These are phyloP conservation scores for Suillus americanus DNA, from an alignment of 768 basidiomycete species.

Conservation along the genomic window DNA sequence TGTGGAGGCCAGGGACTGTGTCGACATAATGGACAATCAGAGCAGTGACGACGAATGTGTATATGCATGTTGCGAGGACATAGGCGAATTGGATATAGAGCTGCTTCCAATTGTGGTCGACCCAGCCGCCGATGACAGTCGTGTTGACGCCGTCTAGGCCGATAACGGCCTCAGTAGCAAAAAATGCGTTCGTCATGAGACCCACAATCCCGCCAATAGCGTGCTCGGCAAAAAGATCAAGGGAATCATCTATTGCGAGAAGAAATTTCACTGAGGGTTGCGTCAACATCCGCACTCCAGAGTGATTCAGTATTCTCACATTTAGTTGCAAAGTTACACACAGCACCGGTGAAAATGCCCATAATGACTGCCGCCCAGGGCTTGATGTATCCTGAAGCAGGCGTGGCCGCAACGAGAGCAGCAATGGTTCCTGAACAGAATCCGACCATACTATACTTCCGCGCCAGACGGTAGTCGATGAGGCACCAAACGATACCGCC, in stretches of 20 bases:
- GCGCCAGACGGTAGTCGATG: conserved; percentile 75
- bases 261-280: conserved; percentile 59
- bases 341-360: conserved; percentile 68
- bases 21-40: conserved; percentile 59
- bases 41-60: conserved; percentile 63
- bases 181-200: conserved; percentile 71
- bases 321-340: conserved; percentile 85
- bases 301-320: conserved; percentile 38
- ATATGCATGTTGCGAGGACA: conserved; percentile 53
- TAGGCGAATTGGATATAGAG: conserved; percentile 79
- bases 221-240: conserved; percentile 94
- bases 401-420: conserved; percentile 86
- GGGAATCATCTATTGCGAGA: conserved; percentile 80
- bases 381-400: conserved; percentile 79
- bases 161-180: conserved; percentile 65
- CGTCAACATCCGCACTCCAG: conserved; percentile 12
- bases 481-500: conserved; percentile 85
- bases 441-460: conserved; percentile 87
- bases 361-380: conserved; percentile 76
- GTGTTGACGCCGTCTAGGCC: conserved; percentile 66
- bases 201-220: conserved; percentile 83
- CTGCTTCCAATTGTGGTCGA: conserved; percentile 77
- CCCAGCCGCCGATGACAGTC: conserved; percentile 59
- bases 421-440: conserved; percentile 91
- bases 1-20: conserved; percentile 56